A percentile compares a stretch with the other conserved stretches of the same genome.
Evolutionary conservation across 2,329 filamentous ascomycete species (phyloP).

Genomic region (Alternaria arbusti): DNA sequence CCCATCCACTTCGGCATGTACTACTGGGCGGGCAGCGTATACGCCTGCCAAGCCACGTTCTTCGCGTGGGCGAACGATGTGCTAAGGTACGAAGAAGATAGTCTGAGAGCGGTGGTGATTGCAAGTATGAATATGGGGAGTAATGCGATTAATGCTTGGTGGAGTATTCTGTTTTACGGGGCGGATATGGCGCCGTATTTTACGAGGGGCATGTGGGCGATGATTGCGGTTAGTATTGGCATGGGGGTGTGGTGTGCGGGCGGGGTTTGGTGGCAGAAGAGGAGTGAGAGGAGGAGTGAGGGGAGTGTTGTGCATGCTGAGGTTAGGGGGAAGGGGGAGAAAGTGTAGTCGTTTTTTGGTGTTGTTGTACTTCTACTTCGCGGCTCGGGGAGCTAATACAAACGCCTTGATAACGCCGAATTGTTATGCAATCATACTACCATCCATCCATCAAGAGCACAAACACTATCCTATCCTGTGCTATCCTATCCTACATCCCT

Average conservation of each 20-base stretch:
- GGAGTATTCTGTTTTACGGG: constrained; percentile 74
- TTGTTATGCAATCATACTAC: background rate
- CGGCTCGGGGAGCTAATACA: background rate
- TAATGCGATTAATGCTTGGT: constrained; percentile 75
- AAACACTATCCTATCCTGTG: background rate
- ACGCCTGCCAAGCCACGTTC: constrained; percentile 76
- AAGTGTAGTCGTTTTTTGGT: background rate
- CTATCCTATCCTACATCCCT: background rate
- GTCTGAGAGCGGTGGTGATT: constrained; percentile 70
- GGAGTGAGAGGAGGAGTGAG: constrained; percentile 47
- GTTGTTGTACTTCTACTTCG: background rate
- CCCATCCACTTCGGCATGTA: constrained; percentile 68
- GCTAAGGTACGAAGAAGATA: constrained; percentile 67
- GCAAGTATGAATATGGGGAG: constrained; percentile 69
- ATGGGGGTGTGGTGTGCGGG: constrained; percentile 65
- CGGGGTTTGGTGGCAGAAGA: constrained; percentile 56
- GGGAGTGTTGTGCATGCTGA: constrained; percentile 1
- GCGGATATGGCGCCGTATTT: constrained; percentile 72
- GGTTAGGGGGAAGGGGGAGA: constrained; percentile 2
- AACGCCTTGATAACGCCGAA: constrained; percentile 2
- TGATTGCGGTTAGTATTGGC: constrained; percentile 69
- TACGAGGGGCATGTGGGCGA: constrained; percentile 73
- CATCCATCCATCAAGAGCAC: background rate
- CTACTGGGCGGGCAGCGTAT: constrained; percentile 73
- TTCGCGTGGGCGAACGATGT: constrained; percentile 79